Conservation (phyloP, 176 grass and related monocot genomes). For the Zoysia japonica region DNA sequence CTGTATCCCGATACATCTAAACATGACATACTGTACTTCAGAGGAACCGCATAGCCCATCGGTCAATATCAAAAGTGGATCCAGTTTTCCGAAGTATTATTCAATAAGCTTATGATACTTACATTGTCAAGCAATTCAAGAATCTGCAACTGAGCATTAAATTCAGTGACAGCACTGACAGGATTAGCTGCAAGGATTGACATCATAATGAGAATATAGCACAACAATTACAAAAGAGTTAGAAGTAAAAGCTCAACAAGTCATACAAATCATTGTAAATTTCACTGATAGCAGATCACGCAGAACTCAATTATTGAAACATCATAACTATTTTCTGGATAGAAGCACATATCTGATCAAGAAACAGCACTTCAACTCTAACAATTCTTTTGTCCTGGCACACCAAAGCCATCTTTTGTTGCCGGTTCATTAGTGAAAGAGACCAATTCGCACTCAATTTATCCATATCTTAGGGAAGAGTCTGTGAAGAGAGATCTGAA, state of each 20-base stretch:
- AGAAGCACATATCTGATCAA: neutral
- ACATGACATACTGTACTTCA: neutral
- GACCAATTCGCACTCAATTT: neutral
- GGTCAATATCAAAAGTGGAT: neutral
- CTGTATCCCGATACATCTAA: neutral
- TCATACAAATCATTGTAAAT: neutral
- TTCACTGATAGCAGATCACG: neutral
- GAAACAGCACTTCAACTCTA: neutral
- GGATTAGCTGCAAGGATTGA: constrained; percentile 69
- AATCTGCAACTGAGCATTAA: constrained; percentile 92
- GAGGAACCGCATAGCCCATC: neutral
- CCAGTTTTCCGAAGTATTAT: constrained; percentile 4
- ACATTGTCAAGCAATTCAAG: constrained; percentile 98
- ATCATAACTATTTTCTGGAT: neutral
- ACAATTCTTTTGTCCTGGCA: neutral
- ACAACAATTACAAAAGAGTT: constrained; percentile 7
- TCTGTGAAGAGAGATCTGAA: too few relatives aligned
- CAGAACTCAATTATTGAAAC: constrained; percentile 2
- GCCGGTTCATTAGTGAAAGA: constrained; percentile 6
- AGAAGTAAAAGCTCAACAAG: neutral
- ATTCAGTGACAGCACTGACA: constrained; percentile 65
- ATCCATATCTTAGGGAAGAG: too few relatives aligned
- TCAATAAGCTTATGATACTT: constrained; percentile 33
- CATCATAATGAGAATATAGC: constrained; percentile 27
- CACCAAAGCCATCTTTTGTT: neutral